phyloP scores from a whole-genome alignment of 2,329 filamentous ascomycete species.

The Ascochyta rabiei region DNA sequence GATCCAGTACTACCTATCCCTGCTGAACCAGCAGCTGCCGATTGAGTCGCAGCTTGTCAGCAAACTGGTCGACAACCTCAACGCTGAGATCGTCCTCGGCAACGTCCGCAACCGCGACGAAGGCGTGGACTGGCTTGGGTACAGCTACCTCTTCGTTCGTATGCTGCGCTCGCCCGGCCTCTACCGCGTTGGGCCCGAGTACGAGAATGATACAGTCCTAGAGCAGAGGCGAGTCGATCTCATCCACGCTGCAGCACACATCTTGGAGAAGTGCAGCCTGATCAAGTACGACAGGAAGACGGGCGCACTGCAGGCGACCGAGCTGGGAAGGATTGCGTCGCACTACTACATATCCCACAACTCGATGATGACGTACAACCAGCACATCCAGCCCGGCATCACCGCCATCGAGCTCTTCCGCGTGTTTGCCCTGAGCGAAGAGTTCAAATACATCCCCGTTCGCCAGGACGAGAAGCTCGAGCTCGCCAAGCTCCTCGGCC shows the following conservation, averaged over 20 bases:
- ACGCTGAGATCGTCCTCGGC: constrained; percentile 93
- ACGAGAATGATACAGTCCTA: constrained; percentile 86
- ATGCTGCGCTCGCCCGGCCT: constrained; percentile 95
- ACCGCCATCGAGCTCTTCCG: constrained; percentile 95
- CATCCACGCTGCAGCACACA: constrained; percentile 87
- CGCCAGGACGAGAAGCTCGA: constrained; percentile 98
- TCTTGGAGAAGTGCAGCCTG: constrained; percentile 85
- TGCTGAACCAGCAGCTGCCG: constrained; percentile 95
- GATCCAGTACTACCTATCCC: constrained; percentile 95
- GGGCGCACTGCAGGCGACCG: constrained; percentile 86
- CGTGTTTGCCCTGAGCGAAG: constrained; percentile 91
- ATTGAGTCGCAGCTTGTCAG: constrained; percentile 97
- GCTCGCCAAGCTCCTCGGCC: constrained; percentile 84
- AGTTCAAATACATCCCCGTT: constrained; percentile 99
- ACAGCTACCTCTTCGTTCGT: constrained; percentile 95
- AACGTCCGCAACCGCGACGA: constrained; percentile 92
- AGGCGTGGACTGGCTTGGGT: constrained; percentile 98
- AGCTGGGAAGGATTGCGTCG: constrained; percentile 92
- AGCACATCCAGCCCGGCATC: constrained; percentile 90
- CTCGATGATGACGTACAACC: constrained; percentile 97
- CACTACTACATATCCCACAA: constrained; percentile 98
- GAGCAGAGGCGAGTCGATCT: constrained; percentile 98
- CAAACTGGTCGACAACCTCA: constrained; percentile 92
- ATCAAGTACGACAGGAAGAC: constrained; percentile 96
- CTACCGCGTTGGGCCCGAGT: constrained; percentile 95